Evolutionary conservation across 164 flowering plant genomes (phyloP).

Genomic region (Nymphaea colorata): DNA sequence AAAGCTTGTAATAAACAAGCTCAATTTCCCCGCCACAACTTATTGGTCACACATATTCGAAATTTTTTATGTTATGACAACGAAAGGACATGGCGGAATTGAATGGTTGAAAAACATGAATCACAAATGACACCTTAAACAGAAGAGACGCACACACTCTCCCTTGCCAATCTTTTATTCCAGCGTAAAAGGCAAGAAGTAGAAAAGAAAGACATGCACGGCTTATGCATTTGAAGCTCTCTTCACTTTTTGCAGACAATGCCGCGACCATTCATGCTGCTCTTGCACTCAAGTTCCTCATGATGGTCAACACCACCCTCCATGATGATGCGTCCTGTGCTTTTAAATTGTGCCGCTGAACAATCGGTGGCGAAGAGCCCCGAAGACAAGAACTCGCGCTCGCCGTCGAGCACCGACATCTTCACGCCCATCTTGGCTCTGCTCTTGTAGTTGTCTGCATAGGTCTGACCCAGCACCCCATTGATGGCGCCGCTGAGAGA

Average conservation of each 20-base stretch:
- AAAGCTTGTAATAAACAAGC: no score
- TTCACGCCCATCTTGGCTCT: slow-evolving; percentile 29
- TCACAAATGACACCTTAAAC: no score
- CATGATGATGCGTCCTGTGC: neutral
- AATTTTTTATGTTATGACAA: no score
- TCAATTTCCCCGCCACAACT: no score
- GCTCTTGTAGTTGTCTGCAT: slow-evolving; percentile 30
- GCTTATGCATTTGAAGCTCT: no score
- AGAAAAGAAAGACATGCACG: no score
- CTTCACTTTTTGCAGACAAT: slow-evolving; percentile 5
- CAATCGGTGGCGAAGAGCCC: slow-evolving; percentile 40
- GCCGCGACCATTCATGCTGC: slow-evolving; percentile 1
- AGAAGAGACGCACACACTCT: no score
- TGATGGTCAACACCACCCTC: neutral
- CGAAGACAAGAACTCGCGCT: slow-evolving; percentile 26
- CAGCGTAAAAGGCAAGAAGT: no score
- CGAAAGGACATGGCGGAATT: no score
- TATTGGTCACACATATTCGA: no score
- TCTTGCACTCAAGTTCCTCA: neutral
- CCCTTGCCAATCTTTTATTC: no score
- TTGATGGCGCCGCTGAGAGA: slow-evolving; percentile 28
- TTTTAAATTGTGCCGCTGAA: slow-evolving; percentile 15
- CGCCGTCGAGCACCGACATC: slow-evolving; percentile 58
- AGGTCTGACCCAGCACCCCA: slow-evolving; percentile 54
- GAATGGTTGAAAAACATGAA: no score